phyloP scores from a whole-genome alignment of 495 filamentous ascomycete species.

The Lasiosphaeris hirsuta region DNA sequence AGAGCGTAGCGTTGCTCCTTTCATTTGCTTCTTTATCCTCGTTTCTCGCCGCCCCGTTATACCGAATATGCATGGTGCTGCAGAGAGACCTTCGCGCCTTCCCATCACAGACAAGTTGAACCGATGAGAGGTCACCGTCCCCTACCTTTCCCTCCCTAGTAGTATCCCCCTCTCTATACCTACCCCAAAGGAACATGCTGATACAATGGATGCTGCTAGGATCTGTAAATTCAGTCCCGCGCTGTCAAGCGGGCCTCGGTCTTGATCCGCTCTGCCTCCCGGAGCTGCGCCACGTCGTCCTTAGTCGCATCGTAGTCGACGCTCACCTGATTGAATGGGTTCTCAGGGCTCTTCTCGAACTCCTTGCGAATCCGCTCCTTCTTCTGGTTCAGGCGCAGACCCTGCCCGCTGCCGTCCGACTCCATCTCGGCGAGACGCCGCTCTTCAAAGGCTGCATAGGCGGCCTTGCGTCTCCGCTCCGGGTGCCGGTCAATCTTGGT shows the following conservation, averaged over 20 bases:
- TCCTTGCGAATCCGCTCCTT: conserved; percentile 78
- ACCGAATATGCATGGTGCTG: no score
- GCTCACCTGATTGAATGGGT: conserved; percentile 83
- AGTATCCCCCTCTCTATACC: neutral
- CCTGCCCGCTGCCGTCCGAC: conserved; percentile 64
- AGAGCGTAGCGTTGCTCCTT: no score
- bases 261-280: conserved; percentile 66
- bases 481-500: conserved; percentile 81
- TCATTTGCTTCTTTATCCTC: no score
- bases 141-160: no score
- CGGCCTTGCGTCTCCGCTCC: conserved; percentile 80
- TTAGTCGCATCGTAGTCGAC: conserved; percentile 70
- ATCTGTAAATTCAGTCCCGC: conserved; percentile 15
- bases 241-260: conserved; percentile 64
- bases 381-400: conserved; percentile 74
- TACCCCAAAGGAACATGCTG: neutral
- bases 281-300: conserved; percentile 70
- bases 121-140: no score
- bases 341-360: conserved; percentile 86
- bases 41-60: no score
- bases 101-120: no score
- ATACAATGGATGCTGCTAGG: neutral
- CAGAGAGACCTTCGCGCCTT: no score
- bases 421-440: conserved; percentile 81
- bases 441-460: conserved; percentile 83